phyloP scores from a whole-genome alignment of 1,284 basidiomycete species.

The Ceratobasidium sp. region DNA sequence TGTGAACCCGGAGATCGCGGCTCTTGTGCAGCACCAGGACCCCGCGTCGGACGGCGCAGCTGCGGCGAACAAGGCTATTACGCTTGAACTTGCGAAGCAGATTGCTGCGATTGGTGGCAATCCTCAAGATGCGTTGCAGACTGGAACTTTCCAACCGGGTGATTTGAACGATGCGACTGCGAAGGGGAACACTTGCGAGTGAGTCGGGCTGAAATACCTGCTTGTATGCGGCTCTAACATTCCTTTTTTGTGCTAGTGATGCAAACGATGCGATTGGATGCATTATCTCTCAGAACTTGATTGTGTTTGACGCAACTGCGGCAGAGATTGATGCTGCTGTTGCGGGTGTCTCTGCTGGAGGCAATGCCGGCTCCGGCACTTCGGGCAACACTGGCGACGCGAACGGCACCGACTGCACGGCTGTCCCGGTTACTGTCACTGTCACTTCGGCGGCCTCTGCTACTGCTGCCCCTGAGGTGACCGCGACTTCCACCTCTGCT shows the following conservation, averaged over 20 bases:
- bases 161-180: slow-evolving; percentile 62
- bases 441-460: slow-evolving; percentile 37
- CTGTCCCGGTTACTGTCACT: slow-evolving; percentile 43
- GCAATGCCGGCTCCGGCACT: slow-evolving; percentile 16
- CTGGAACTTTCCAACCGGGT: slow-evolving; percentile 74
- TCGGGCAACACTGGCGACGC: slow-evolving; percentile 39
- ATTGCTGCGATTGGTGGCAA: slow-evolving; percentile 71
- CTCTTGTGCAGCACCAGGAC: slow-evolving; percentile 72
- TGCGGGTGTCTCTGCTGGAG: slow-evolving; percentile 35
- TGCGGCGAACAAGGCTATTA: slow-evolving; percentile 69
- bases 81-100: slow-evolving; percentile 68
- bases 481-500: slow-evolving; percentile 45
- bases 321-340: slow-evolving; percentile 64
- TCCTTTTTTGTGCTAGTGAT: slow-evolving; percentile 54
- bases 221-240: slow-evolving; percentile 60
- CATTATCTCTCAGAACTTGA: slow-evolving; percentile 70
- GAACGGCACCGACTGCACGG: slow-evolving; percentile 43
- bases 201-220: slow-evolving; percentile 12
- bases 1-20: slow-evolving; percentile 73
- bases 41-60: slow-evolving; percentile 69
- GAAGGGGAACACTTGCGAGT: slow-evolving; percentile 54
- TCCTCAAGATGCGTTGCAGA: slow-evolving; percentile 67
- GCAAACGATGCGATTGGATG: slow-evolving; percentile 66
- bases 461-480: slow-evolving; percentile 33
- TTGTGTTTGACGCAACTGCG: slow-evolving; percentile 67